Evolutionary conservation across 2,329 filamentous ascomycete species (phyloP).

Genomic region (Nakataea oryzae): DNA sequence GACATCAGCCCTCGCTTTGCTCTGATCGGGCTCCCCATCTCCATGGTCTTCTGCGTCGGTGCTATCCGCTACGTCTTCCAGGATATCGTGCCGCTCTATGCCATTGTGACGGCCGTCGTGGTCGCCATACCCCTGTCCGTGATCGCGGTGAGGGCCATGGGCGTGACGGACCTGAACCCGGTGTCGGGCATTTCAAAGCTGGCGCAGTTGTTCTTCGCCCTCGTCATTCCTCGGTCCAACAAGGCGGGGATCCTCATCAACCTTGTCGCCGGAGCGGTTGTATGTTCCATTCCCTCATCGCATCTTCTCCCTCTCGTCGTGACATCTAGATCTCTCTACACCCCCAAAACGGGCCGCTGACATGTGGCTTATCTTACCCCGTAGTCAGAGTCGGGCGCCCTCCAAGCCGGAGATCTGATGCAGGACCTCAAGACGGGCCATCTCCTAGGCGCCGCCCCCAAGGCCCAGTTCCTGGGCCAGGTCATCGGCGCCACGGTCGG

Average conservation of each 20-base stretch:
- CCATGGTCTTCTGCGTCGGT: constrained; percentile 67
- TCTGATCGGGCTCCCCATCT: constrained; percentile 62
- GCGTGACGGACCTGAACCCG: constrained; percentile 79
- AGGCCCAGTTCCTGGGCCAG: constrained; percentile 94
- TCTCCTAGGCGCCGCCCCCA: constrained; percentile 80
- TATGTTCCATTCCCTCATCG: constrained; percentile 15
- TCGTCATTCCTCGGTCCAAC: constrained; percentile 71
- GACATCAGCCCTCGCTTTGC: constrained; percentile 66
- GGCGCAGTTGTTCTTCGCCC: constrained; percentile 87
- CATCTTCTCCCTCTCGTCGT: not conserved
- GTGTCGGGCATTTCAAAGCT: constrained; percentile 95
- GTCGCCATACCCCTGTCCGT: constrained; percentile 73
- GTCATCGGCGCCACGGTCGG: constrained; percentile 82
- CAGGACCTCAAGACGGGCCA: constrained; percentile 97
- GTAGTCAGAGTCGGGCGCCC: constrained; percentile 44
- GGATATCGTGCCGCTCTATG: constrained; percentile 65
- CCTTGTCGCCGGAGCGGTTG: constrained; percentile 80
- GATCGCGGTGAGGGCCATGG: constrained; percentile 59
- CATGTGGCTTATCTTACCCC: not conserved
- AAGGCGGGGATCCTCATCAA: constrained; percentile 91
- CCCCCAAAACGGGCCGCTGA: not conserved
- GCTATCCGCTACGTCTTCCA: constrained; percentile 73
- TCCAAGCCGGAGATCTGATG: constrained; percentile 93
- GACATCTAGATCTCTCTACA: too few species aligned
- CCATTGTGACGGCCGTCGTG: constrained; percentile 68